These are phyloP conservation scores for Dactylellina cionopaga DNA, from an alignment of 2,329 filamentous ascomycete species.

Conservation along the genomic window DNA sequence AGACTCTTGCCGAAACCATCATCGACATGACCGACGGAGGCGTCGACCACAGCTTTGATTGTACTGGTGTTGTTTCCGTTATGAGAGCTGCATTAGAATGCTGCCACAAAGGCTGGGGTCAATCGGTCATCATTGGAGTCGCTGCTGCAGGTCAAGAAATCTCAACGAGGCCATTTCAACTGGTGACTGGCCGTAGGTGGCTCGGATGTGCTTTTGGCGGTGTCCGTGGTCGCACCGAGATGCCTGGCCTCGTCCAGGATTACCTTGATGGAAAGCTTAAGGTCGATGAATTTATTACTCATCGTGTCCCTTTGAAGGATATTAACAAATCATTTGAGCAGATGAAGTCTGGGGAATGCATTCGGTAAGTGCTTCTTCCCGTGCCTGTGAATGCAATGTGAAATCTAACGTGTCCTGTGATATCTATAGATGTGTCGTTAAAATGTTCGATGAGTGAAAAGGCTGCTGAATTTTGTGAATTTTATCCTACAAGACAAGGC, in stretches of 20 bases:
- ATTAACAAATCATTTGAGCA: slow-evolving; percentile 91
- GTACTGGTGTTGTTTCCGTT: slow-evolving; percentile 94
- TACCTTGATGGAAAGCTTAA: slow-evolving; percentile 91
- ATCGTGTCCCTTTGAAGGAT: slow-evolving; percentile 80
- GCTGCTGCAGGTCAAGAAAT: slow-evolving; percentile 97
- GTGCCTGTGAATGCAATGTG: slow-evolving; percentile 4
- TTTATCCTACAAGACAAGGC: not conserved
- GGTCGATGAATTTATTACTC: slow-evolving; percentile 94
- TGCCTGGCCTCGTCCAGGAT: slow-evolving; percentile 85
- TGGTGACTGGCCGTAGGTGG: slow-evolving; percentile 97
- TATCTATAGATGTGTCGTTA: slow-evolving; percentile 41
- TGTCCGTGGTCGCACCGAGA: slow-evolving; percentile 95
- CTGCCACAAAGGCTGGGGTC: slow-evolving; percentile 99
- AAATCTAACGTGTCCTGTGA: not conserved
- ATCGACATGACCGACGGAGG: slow-evolving; percentile 98
- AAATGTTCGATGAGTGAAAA: slow-evolving; percentile 27
- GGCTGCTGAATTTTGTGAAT: not conserved
- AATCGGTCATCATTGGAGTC: slow-evolving; percentile 97
- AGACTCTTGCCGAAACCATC: slow-evolving; percentile 89
- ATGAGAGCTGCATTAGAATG: slow-evolving; percentile 96
- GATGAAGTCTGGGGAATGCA: slow-evolving; percentile 97
- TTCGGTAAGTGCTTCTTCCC: slow-evolving; percentile 83
- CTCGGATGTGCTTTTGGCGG: slow-evolving; percentile 97
- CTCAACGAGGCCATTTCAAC: slow-evolving; percentile 92
- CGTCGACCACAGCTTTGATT: slow-evolving; percentile 99